Conservation (phyloP, 2,329 filamentous ascomycete species). For the Teratosphaeria viscida region DNA sequence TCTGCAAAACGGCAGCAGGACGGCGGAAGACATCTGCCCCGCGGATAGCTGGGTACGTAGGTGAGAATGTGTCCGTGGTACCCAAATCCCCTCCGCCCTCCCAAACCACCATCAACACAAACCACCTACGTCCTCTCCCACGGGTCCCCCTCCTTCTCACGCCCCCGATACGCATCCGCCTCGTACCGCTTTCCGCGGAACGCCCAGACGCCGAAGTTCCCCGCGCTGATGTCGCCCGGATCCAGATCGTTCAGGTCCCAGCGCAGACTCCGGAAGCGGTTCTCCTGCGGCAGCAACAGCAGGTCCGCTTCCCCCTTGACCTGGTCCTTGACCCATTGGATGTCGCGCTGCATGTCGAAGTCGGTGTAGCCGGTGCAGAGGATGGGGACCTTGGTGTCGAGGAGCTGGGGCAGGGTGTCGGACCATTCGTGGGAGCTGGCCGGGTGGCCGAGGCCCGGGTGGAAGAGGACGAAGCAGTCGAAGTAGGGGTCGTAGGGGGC, state of each 20-base stretch:
- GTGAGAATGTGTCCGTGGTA: too few relatives aligned
- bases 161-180: slow-evolving; percentile 31
- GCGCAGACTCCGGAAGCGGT: slow-evolving; percentile 80
- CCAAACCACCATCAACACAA: too few relatives aligned
- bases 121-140: not conserved
- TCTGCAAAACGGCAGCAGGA: too few relatives aligned
- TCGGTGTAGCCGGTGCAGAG: slow-evolving; percentile 94
- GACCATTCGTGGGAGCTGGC: slow-evolving; percentile 90
- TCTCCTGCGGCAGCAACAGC: slow-evolving; percentile 84
- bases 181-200: slow-evolving; percentile 96
- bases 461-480: slow-evolving; percentile 94
- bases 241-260: slow-evolving; percentile 97
- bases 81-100: too few relatives aligned
- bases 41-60: too few relatives aligned
- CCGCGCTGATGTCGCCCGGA: slow-evolving; percentile 84
- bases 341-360: slow-evolving; percentile 85
- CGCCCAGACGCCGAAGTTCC: slow-evolving; percentile 95
- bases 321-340: slow-evolving; percentile 78
- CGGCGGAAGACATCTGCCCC: too few relatives aligned
- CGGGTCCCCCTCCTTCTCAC: not conserved
- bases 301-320: slow-evolving; percentile 86
- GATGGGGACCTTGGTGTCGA: slow-evolving; percentile 93
- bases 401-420: slow-evolving; percentile 73
- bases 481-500: slow-evolving; percentile 96
- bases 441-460: slow-evolving; percentile 90